A percentile compares a stretch with the other conserved stretches of the same genome.
These are phyloP conservation scores for Pinus tabuliformis DNA, from an alignment of 75 land plant species.

Conservation along the genomic window DNA sequence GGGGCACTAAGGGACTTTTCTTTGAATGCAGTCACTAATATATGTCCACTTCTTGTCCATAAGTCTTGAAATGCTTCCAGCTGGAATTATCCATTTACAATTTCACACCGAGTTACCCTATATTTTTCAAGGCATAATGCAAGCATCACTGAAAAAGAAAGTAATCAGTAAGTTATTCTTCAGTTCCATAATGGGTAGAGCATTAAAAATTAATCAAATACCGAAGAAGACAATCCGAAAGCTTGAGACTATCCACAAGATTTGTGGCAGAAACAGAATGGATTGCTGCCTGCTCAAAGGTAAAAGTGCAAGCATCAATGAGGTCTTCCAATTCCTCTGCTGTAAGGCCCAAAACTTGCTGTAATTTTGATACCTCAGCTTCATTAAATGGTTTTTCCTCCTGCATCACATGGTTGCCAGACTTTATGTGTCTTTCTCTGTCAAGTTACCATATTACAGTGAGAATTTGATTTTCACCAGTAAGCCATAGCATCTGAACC, in stretches of 20 bases:
- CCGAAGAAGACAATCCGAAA: constrained; percentile 10
- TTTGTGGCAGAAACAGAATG: constrained; percentile 2
- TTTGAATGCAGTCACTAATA: not conserved
- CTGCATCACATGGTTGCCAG: not conserved
- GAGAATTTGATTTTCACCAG: not conserved
- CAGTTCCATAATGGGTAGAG: not conserved
- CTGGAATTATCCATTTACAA: not conserved
- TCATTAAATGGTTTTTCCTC: constrained; percentile 9
- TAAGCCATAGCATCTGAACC: constrained; percentile 1
- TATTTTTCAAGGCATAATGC: not conserved
- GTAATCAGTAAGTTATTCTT: not conserved
- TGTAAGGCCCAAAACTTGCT: constrained; percentile 6
- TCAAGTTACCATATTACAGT: not conserved
- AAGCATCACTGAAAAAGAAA: not conserved
- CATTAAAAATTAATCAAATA: not conserved
- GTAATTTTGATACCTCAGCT: constrained; percentile 7
- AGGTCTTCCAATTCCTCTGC: constrained; percentile 1
- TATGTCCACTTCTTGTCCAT: constrained; percentile 7
- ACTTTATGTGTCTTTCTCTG: not conserved
- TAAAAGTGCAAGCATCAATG: constrained; percentile 8
- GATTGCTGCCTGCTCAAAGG: constrained; percentile 11
- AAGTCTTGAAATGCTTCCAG: constrained; percentile 3
- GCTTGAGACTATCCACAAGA: constrained; percentile 8
- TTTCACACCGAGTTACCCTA: not conserved
- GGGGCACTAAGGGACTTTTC: constrained; percentile 5